These are phyloP conservation scores for Neofusicoccum sp. DNA, from an alignment of 2,329 filamentous ascomycete species.

Conservation along the genomic window DNA sequence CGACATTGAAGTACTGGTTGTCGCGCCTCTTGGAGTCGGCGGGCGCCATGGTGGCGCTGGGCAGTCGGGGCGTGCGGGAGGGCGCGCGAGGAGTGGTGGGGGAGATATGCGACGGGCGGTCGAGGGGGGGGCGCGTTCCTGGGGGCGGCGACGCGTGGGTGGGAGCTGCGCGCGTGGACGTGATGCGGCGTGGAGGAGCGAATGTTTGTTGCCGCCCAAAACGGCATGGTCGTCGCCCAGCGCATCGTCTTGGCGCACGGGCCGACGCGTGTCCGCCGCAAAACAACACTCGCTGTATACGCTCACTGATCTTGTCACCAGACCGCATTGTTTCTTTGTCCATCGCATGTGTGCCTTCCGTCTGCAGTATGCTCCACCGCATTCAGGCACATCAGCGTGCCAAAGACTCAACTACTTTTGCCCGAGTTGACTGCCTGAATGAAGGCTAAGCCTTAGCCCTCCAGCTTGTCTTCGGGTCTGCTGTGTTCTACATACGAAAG, in stretches of 20 bases:
- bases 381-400: too few species aligned
- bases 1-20: slow-evolving; percentile 40
- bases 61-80: neutral
- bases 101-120: neutral
- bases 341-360: too few species aligned
- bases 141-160: neutral
- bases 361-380: too few species aligned
- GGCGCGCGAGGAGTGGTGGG: neutral
- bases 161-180: neutral
- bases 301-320: too few species aligned
- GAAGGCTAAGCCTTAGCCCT: too few species aligned
- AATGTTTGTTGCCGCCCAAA: slow-evolving; percentile 1
- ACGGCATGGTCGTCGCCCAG: neutral
- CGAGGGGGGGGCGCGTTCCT: neutral
- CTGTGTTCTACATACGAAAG: too few species aligned
- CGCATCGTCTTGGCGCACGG: neutral
- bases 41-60: slow-evolving; percentile 31
- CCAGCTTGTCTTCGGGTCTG: too few species aligned
- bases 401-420: too few species aligned
- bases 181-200: neutral
- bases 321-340: too few species aligned
- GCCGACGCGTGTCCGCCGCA: too few species aligned
- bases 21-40: slow-evolving; percentile 35
- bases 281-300: too few species aligned
- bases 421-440: too few species aligned